phyloP scores from a whole-genome alignment of 495 filamentous ascomycete genomes.

The Cercophora newfieldiana region DNA sequence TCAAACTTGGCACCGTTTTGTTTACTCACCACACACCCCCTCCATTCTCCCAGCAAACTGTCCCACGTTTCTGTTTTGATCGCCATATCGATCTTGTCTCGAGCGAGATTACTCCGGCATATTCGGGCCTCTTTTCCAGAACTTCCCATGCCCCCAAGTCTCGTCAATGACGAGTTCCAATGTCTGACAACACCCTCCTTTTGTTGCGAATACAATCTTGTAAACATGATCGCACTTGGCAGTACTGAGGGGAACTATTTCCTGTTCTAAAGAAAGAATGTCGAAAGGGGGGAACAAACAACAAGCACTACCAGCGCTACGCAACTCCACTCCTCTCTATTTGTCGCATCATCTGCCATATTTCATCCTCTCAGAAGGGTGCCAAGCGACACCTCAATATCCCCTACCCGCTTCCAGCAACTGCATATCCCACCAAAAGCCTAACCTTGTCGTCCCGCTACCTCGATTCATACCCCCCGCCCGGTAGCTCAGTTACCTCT shows the following conservation, averaged over 20 bases:
- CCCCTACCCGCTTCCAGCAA: neutral
- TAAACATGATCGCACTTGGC: neutral
- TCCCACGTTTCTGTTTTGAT: neutral
- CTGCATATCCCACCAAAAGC: neutral
- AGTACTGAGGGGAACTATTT: neutral
- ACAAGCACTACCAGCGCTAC: neutral
- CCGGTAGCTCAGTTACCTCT: neutral
- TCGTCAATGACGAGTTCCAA: neutral
- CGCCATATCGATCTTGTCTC: neutral
- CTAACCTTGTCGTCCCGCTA: neutral
- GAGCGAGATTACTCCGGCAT: conserved; percentile 4
- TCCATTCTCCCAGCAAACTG: neutral
- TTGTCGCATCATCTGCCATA: neutral
- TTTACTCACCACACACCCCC: neutral
- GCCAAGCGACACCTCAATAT: neutral
- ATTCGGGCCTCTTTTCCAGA: conserved; percentile 1
- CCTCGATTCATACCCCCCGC: neutral
- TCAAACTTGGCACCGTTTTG: neutral
- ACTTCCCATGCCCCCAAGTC: neutral
- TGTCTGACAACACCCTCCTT: neutral
- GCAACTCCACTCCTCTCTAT: neutral
- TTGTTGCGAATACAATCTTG: too few species aligned
- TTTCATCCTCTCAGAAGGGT: neutral
- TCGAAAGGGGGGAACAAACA: neutral
- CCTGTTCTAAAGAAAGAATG: neutral